These are phyloP conservation scores for Alternaria ventricosa DNA, from an alignment of 2,329 filamentous ascomycete species.

Conservation along the genomic window DNA sequence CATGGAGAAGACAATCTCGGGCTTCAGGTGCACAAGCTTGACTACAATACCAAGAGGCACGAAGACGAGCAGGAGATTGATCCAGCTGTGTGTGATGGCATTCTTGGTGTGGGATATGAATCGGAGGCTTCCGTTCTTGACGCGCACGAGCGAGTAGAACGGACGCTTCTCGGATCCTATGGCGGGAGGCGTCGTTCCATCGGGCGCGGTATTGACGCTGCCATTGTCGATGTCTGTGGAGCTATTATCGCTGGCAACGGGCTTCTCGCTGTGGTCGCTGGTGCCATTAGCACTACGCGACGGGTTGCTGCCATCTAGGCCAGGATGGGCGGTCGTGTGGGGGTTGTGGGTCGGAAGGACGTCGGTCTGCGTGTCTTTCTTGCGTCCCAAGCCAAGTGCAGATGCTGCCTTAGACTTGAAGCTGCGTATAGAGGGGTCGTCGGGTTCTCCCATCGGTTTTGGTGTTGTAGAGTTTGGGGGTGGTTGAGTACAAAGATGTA, in stretches of 20 bases:
- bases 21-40: conserved; percentile 53
- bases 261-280: conserved; percentile 33
- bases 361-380: conserved; percentile 36
- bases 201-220: conserved; percentile 54
- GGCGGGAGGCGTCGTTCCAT: conserved; percentile 61
- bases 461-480: conserved; percentile 18
- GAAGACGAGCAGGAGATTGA: conserved; percentile 79
- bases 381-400: conserved; percentile 52
- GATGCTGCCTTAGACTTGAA: conserved; percentile 58
- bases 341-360: conserved; percentile 38
- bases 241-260: conserved; percentile 9
- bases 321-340: conserved; percentile 23
- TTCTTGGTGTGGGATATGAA: conserved; percentile 63
- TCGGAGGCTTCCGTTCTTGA: conserved; percentile 57
- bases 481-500: conserved; percentile 19
- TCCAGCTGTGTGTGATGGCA: conserved; percentile 74
- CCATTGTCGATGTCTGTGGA: conserved; percentile 30
- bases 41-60: conserved; percentile 78
- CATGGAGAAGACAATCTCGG: conserved; percentile 58
- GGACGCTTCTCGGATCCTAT: conserved; percentile 55
- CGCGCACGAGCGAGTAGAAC: conserved; percentile 54
- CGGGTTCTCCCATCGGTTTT: conserved; percentile 62
- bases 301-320: conserved; percentile 15
- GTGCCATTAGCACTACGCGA: background rate
- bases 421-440: conserved; percentile 59